Base-by-base conservation (phyloP, 805 yeast genomes). In the Pichia membranifaciens region DNA sequence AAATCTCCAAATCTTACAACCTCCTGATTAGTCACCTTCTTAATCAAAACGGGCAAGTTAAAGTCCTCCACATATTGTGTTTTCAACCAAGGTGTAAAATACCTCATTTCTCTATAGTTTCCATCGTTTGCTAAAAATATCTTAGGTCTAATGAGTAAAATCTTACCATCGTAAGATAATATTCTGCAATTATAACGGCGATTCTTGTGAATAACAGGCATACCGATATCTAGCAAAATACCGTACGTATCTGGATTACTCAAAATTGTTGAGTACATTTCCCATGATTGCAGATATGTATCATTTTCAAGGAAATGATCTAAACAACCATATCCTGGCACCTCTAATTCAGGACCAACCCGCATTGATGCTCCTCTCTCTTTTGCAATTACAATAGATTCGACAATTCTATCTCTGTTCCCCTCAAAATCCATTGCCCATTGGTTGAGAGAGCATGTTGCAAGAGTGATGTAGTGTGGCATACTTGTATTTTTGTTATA, bases 381-480 rank as follows among this genome's bases (percentile, higher is more conserved):
- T 59, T 90, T 93, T 45, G 99, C 96, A 44, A 76, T 72, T 20
- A 60, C 62, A 58, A 93, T 91, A 47, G 95, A 84, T 59, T 84
- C 83, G 21, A 93, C 58, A 53, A 93, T 91, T 48, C 99, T 74
- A 60, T 90, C 96, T 45, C 96, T 75, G 66, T 93, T 93, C 5
- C 99, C 99, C 65, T 91, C 98, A 65, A 88, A 93, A 64, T 93
- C 99, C 46, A 93, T 73, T 0, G 99, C 96, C 99, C 99, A 93
- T 75, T 93, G 99, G 69, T 93, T 93, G 54, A 93, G 74, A 58
- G 90, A 88, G 67, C 98, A 91, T 1, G 98, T 90, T 1, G 98
- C 90, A 33, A 91, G 71, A 0, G 97, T 91, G 41, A 90, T 81
- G 48, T 84, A 75, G 46, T 87, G 93, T 1, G 95, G 90, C 96